Base-by-base conservation (phyloP, 345 rosid genomes). In the Moricandia arvensis region DNA sequence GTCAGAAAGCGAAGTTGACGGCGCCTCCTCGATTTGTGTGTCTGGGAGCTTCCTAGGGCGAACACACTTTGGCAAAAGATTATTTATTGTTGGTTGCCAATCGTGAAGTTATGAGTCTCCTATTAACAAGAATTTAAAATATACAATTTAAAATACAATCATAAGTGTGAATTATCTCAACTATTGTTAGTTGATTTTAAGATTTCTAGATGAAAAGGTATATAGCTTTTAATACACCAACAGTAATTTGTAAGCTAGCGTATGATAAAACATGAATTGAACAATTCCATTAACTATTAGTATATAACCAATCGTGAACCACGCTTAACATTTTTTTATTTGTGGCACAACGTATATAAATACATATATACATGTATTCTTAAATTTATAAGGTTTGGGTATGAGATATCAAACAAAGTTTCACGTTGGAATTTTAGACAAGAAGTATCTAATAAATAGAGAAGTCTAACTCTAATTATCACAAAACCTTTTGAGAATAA, bases 301-400 rank as follows among this genome's bases (percentile, higher is more conserved):
- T 43, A 6, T 11, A 12, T 41, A 41, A 41, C 15, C 47, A 41
- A 43, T 43, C 49, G 15, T 43, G 15, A 43, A 43, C 15, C 15
- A 43, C 45, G 45, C 45, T 21, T 21, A 29, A 29, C 31, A 29
- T 29, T 29, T 29, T n/a, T 29, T 29, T 29, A 29, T 29, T 29
- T 29, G 31, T 29, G 31, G 31, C 31, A 29, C 2, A 29, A 43
- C 13, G 5, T 47, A 47, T 6, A n/a, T 47, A 45, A 12, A 45
- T 5, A 47, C 37, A 33, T 33, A 33, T 21, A 0, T 21, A 21
- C 24, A 21, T 21, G 24, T 21, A 21, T 21, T 21, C 16, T 12
- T n/a, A 43, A 30, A 33, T 18, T 31, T 72, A 51, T 15, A 63
- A 37, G 38, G 17, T 17, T 73, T 73, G 54, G 51, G 41, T 63